Base-by-base conservation (phyloP, 2,329 filamentous ascomycete species). In the Rhinocladiella mackenziei region DNA sequence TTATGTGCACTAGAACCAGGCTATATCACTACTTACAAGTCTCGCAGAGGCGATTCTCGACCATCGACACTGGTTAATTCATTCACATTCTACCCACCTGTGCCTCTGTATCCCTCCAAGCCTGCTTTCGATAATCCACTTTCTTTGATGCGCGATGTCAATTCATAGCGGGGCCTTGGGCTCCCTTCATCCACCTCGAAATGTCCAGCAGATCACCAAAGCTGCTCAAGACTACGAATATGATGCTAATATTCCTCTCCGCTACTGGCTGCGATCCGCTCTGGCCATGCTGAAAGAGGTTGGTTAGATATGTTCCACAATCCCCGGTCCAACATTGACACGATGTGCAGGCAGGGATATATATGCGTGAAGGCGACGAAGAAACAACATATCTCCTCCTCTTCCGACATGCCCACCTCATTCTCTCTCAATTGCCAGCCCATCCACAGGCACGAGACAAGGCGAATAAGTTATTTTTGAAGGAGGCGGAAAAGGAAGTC, bases 331-430 rank as follows among this genome's bases (percentile, higher is more conserved):
- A 14, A 17, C 20, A 54, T 57, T 59, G 43, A 57, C 42, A 5
- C 52, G 56, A 29, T 43, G 23, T 42, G 9, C 60, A 96, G 86
- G 89, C 88, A 14, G 75, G 80, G 39, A 87, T 91, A 57, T 95
- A 95, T 62, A 77, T 92, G 58, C 77, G 78, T 30, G 91, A 97
- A 65, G 83, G 84, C 58, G 89, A 96, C 65, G 80, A 88, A 53
- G 80, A 89, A 57, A 84, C 92, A 60, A 86, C 91, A 3, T 98
- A 94, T 64, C 77, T 96, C 42, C 80, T 97, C 47, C 78, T 94
- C n/a, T 87, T 92, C 62, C 82, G 92, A 56, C 89, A 94, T 67
- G 88, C 88, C 7, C 76, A 83, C 40, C 80, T 98, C n/a, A 78
- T 95, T 17, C 71, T 95, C 19, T 78, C 87, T 5, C 76, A 84